phyloP scores from a whole-genome alignment of 306 rosid species.

The Gillenia trifoliata region DNA sequence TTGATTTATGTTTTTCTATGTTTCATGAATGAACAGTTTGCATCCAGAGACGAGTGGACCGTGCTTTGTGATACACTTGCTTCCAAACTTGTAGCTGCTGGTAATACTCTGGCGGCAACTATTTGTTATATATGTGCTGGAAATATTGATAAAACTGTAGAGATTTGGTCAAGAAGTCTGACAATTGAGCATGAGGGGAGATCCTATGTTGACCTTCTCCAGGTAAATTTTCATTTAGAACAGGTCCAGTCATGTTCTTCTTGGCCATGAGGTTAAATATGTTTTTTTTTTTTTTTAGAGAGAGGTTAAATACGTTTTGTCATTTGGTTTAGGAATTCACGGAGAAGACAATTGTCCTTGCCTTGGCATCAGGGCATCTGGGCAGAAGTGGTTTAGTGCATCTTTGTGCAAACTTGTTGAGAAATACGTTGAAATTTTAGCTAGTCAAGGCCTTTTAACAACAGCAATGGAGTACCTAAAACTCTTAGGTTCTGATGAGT shows the following conservation, averaged over 20 bases:
- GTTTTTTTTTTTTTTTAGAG: no score
- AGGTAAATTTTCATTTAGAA: conserved; percentile 46
- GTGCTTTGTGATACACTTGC: conserved; percentile 94
- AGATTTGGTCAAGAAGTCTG: conserved; percentile 90
- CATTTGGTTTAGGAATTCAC: conserved; percentile 66
- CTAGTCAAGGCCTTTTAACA: conserved; percentile 83
- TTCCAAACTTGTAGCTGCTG: conserved; percentile 81
- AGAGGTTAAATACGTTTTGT: conserved; percentile 22
- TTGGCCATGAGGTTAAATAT: background rate
- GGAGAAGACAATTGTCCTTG: conserved; percentile 98
- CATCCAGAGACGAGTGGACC: conserved; percentile 93
- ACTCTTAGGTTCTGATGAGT: conserved; percentile 85
- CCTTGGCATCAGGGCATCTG: conserved; percentile 93
- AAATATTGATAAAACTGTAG: conserved; percentile 93
- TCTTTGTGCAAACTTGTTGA: conserved; percentile 97
- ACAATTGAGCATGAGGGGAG: conserved; percentile 62
- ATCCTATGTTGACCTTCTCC: conserved; percentile 90
- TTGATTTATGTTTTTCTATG: conserved; percentile 20
- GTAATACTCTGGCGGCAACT: conserved; percentile 88
- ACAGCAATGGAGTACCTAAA: conserved; percentile 90
- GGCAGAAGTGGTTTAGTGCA: conserved; percentile 86
- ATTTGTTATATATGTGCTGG: conserved; percentile 97
- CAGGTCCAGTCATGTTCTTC: conserved; percentile 6
- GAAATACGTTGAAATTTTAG: conserved; percentile 96
- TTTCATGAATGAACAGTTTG: conserved; percentile 59